Conservation (phyloP, 352 stramenopile genomes). For the Pythium monospermum region DNA sequence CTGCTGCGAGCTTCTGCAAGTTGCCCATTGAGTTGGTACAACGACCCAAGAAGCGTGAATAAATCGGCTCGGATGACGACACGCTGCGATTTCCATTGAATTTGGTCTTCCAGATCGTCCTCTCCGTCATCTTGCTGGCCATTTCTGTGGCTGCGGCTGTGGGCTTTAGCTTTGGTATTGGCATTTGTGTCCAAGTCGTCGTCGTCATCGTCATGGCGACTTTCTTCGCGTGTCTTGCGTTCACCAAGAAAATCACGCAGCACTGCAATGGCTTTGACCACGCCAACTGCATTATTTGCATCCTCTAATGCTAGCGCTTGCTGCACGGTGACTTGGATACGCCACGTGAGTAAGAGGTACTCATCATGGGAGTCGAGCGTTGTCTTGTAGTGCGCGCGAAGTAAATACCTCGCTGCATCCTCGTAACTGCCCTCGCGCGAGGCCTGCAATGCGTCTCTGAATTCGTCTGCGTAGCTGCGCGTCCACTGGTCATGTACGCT, state of each 20-base stretch:
- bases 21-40: constrained; percentile 38
- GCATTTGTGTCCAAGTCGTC: constrained; percentile 2
- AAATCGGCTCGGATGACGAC: constrained; percentile 37
- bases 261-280: constrained; percentile 20
- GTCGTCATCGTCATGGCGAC: constrained; percentile 1
- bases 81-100: constrained; percentile 28
- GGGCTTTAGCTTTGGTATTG: not conserved
- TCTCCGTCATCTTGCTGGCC: constrained; percentile 16
- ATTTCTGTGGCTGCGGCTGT: not conserved
- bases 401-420: constrained; percentile 23
- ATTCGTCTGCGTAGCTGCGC: constrained; percentile 14
- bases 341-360: constrained; percentile 41
- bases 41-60: constrained; percentile 27
- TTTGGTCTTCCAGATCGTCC: constrained; percentile 14
- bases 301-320: too few species aligned
- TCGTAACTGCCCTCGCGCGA: constrained; percentile 16
- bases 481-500: constrained; percentile 16
- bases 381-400: constrained; percentile 52
- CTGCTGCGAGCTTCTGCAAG: constrained; percentile 15
- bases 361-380: constrained; percentile 43
- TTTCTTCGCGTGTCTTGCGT: constrained; percentile 24
- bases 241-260: constrained; percentile 37
- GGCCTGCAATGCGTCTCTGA: constrained; percentile 18
- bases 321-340: constrained; percentile 30
- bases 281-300: constrained; percentile 3